These are phyloP conservation scores for Podosphaera xanthii DNA, from an alignment of 2,329 filamentous ascomycete species.

Conservation along the genomic window DNA sequence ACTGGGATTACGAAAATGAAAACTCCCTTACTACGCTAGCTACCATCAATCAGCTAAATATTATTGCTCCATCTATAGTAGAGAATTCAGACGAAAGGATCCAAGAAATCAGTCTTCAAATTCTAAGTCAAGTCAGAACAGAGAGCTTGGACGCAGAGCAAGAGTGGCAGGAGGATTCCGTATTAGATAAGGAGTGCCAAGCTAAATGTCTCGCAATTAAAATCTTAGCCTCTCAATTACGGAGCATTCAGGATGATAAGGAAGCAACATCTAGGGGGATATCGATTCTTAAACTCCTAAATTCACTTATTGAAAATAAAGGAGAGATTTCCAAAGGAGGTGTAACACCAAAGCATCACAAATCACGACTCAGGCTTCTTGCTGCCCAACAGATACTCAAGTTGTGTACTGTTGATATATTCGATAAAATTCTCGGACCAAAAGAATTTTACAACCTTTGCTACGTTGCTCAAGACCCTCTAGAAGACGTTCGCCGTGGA, in stretches of 20 bases:
- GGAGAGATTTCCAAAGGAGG: conserved; percentile 61
- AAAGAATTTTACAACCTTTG: conserved; percentile 62
- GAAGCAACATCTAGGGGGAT: conserved; percentile 35
- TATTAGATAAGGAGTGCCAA: conserved; percentile 56
- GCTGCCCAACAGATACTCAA: conserved; percentile 69
- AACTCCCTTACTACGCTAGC: conserved; percentile 57
- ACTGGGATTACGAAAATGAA: conserved; percentile 47
- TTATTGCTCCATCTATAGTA: conserved; percentile 49
- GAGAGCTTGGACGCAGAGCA: conserved; percentile 32
- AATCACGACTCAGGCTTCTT: conserved; percentile 55
- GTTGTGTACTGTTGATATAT: conserved; percentile 50
- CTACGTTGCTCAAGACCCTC: conserved; percentile 56
- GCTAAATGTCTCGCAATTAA: conserved; percentile 70
- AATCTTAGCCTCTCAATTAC: conserved; percentile 65
- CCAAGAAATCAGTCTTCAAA: conserved; percentile 51
- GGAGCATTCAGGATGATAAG: conserved; percentile 30
- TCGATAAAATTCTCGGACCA: conserved; percentile 54
- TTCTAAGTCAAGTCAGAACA: conserved; percentile 47
- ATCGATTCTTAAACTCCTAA: conserved; percentile 58
- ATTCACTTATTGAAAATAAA: conserved; percentile 47
- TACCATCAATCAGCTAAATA: conserved; percentile 49
- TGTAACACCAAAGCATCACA: conserved; percentile 57
- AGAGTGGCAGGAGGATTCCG: conserved; percentile 43
- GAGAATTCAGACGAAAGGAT: conserved; percentile 56
- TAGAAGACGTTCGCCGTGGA: conserved; percentile 47